These are phyloP conservation scores for Entrophospora sp. DNA, from an alignment of 192 early-diverging fungal genomes.

Conservation along the genomic window DNA sequence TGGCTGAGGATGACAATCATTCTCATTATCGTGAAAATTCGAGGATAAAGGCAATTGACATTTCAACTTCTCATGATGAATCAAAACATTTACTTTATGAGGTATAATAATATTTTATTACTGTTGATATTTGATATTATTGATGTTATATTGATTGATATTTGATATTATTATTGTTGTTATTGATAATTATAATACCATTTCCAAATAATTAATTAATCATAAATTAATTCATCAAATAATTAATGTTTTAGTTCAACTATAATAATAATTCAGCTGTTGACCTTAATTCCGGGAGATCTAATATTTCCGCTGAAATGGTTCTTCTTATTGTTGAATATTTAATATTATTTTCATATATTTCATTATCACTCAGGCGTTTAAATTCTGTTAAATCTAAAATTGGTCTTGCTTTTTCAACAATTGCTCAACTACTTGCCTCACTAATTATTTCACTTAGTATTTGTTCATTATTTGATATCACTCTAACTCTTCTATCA, in stretches of 20 bases:
- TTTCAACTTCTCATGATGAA: constrained; percentile 24
- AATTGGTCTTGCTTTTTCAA: constrained; percentile 57
- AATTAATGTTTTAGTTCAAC: background rate
- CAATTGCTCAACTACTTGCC: constrained; percentile 55
- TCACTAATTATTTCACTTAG: constrained; percentile 58
- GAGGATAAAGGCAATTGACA: background rate
- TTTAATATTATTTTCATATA: constrained; percentile 55
- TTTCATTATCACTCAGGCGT: constrained; percentile 53
- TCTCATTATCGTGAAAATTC: background rate
- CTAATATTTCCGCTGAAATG: constrained; percentile 19
- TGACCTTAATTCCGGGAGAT: background rate
- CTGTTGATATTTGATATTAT: no score
- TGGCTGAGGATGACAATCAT: background rate
- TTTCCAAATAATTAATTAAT: background rate
- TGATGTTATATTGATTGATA: no score
- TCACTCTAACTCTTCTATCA: constrained; percentile 48
- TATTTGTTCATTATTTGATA: constrained; percentile 50
- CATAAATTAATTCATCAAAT: constrained; percentile 17
- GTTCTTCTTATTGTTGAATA: constrained; percentile 48
- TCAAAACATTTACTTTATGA: constrained; percentile 36
- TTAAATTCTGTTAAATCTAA: constrained; percentile 73
- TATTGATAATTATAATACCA: no score
- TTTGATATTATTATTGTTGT: constrained; percentile 9
- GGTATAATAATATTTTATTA: constrained; percentile 13
- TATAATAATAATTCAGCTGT: background rate